These are phyloP conservation scores for Bacterosira constricta DNA, from an alignment of 108 stramenopile genomes.

Conservation along the genomic window DNA sequence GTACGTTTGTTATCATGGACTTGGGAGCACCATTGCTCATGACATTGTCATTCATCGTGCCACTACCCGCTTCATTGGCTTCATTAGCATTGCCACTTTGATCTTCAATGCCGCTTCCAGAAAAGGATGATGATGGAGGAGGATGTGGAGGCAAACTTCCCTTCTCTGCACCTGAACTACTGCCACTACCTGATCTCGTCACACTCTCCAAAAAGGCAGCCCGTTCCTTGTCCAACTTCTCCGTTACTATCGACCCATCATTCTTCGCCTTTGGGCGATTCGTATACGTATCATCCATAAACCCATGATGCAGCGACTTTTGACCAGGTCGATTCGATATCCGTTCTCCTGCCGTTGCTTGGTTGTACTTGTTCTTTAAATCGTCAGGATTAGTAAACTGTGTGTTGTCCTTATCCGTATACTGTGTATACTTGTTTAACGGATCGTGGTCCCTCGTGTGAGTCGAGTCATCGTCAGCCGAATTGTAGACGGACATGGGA, in stretches of 20 bases:
- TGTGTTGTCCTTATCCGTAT: background rate
- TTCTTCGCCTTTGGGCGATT: constrained; percentile 33
- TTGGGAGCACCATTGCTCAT: background rate
- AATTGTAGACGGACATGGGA: constrained; percentile 38
- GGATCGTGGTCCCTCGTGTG: constrained; percentile 41
- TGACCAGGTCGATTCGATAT: constrained; percentile 27
- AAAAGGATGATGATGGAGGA: too few species aligned
- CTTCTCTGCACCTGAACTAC: too few species aligned
- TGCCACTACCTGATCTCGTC: background rate
- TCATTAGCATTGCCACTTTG: background rate
- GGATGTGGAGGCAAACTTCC: too few species aligned
- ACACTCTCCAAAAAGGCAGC: constrained; percentile 32
- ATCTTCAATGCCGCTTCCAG: too few species aligned
- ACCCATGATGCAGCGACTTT: constrained; percentile 40
- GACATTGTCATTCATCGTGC: background rate
- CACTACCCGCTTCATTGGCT: background rate
- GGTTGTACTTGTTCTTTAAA: background rate
- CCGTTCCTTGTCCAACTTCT: constrained; percentile 13
- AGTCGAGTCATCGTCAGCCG: constrained; percentile 40
- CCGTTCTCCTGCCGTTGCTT: constrained; percentile 19
- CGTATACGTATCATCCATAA: constrained; percentile 40
- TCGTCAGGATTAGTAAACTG: background rate
- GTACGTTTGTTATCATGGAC: too few species aligned
- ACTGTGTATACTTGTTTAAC: constrained; percentile 9
- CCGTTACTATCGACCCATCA: constrained; percentile 13